Conservation (phyloP, 2,329 filamentous ascomycete species). For the Exophiala bonariae region DNA sequence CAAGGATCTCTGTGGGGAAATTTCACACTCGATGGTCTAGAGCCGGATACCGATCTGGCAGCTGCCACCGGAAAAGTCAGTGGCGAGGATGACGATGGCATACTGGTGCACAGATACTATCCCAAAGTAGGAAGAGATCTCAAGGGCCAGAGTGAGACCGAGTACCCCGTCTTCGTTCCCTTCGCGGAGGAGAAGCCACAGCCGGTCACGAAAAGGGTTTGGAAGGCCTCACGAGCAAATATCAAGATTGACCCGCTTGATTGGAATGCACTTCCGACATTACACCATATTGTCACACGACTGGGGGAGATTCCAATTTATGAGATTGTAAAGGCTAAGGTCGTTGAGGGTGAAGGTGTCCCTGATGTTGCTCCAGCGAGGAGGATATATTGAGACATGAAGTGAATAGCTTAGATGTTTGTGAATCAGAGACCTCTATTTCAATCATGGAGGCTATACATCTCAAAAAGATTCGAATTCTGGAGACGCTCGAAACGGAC, state of each 20-base stretch:
- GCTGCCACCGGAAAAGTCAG: conserved; percentile 15
- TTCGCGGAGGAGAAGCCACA: conserved; percentile 31
- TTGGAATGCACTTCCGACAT: conserved; percentile 58
- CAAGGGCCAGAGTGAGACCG: conserved; percentile 53
- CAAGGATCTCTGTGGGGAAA: conserved; percentile 43
- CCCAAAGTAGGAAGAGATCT: conserved; percentile 52
- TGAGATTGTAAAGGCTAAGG: conserved; percentile 55
- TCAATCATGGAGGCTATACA: too few species aligned
- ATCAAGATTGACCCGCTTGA: conserved; percentile 51
- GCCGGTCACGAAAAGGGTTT: conserved; percentile 35
- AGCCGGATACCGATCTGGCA: conserved; percentile 19
- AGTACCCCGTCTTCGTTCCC: conserved; percentile 51
- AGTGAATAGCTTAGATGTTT: too few species aligned
- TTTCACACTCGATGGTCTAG: conserved; percentile 39
- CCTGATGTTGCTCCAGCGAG: neutral
- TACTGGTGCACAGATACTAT: conserved; percentile 59
- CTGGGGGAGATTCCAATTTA: conserved; percentile 59
- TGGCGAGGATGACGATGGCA: conserved; percentile 44
- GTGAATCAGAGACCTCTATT: too few species aligned
- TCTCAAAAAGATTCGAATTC: too few species aligned
- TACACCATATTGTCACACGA: conserved; percentile 57
- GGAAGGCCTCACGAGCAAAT: conserved; percentile 41
- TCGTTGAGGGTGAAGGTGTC: conserved; percentile 56
- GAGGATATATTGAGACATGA: too few species aligned
- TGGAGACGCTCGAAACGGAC: too few species aligned